Conservation (phyloP, 23 red algal species). For the Porphyridium purpureum region DNA sequence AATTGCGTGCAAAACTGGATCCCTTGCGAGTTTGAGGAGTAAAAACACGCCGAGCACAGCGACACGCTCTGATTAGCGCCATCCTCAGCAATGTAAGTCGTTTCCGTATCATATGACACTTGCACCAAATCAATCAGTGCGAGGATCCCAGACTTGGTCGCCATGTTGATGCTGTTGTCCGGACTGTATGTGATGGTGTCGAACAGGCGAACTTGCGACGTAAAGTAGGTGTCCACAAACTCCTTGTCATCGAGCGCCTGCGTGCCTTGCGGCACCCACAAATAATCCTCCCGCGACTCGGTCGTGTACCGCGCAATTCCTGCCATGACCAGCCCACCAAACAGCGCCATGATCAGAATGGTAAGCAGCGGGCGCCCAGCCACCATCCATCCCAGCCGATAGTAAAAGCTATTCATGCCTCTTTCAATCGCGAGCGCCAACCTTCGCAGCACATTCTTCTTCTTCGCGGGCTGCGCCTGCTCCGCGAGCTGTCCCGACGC, state of each 20-base stretch:
- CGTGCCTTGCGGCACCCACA: conserved; percentile 50
- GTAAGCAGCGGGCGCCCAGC: conserved; percentile 16
- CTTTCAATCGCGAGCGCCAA: conserved; percentile 29
- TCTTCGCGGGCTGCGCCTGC: too few species aligned
- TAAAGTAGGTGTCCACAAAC: conserved; percentile 21
- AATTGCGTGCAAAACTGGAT: conserved; percentile 7
- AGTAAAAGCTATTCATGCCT: conserved; percentile 26
- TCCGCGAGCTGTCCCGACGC: too few species aligned
- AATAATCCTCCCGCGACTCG: conserved; percentile 27
- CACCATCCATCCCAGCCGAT: conserved; percentile 33
- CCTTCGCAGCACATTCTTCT: too few species aligned
- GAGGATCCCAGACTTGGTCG: conserved; percentile 15
- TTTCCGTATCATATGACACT: conserved; percentile 1
- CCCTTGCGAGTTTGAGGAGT: conserved; percentile 3
- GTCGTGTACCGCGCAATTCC: conserved; percentile 28
- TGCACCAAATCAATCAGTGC: conserved; percentile 17
- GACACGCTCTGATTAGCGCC: conserved; percentile 9
- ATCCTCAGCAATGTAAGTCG: conserved; percentile 1
- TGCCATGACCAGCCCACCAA: conserved; percentile 6
- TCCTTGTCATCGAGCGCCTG: conserved; percentile 16
- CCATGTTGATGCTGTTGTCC: conserved; percentile 1
- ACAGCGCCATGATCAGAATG: conserved; percentile 6
- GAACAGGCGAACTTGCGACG: conserved; percentile 4
- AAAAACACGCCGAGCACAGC: conserved; percentile 14
- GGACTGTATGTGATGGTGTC: conserved; percentile 9